phyloP scores from a whole-genome alignment of 768 basidiomycete genomes.

The Suillus decipiens region DNA sequence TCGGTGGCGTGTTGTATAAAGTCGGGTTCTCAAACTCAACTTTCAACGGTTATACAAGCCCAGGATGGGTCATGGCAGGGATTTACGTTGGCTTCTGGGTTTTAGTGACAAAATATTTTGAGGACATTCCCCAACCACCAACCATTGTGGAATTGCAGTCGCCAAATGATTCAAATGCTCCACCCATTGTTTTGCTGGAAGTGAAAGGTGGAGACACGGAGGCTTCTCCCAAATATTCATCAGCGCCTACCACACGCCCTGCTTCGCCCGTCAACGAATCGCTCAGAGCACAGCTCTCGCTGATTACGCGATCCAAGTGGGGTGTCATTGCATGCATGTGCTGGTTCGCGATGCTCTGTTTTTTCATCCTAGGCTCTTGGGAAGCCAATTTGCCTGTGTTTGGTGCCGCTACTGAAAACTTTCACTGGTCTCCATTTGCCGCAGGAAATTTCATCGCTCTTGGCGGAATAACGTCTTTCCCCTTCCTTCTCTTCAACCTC shows the following conservation, averaged over 20 bases:
- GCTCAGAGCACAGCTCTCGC: slow-evolving; percentile 15
- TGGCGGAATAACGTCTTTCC: slow-evolving; percentile 60
- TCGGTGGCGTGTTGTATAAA: slow-evolving; percentile 63
- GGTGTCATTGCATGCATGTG: slow-evolving; percentile 64
- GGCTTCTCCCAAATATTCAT: neutral
- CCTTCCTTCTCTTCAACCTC: slow-evolving; percentile 66
- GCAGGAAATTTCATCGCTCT: slow-evolving; percentile 75
- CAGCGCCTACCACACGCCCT: slow-evolving; percentile 1
- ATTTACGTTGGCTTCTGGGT: slow-evolving; percentile 57
- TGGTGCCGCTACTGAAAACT: slow-evolving; percentile 40
- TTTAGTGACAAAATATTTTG: slow-evolving; percentile 35
- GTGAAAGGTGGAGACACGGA: neutral
- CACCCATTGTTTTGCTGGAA: neutral
- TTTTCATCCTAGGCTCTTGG: slow-evolving; percentile 71
- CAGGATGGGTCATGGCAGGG: slow-evolving; percentile 63
- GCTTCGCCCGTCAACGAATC: slow-evolving; percentile 12
- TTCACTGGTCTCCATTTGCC: slow-evolving; percentile 62
- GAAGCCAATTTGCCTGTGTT: slow-evolving; percentile 70
- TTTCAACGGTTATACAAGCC: slow-evolving; percentile 71
- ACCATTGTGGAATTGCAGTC: slow-evolving; percentile 16
- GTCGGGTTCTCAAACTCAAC: slow-evolving; percentile 54
- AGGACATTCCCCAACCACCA: slow-evolving; percentile 38
- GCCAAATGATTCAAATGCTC: neutral
- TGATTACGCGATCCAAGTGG: slow-evolving; percentile 41
- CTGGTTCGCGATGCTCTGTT: slow-evolving; percentile 70